Evolutionary conservation across 2,329 filamentous ascomycete species (phyloP).

Genomic region (Xylariales sp.): DNA sequence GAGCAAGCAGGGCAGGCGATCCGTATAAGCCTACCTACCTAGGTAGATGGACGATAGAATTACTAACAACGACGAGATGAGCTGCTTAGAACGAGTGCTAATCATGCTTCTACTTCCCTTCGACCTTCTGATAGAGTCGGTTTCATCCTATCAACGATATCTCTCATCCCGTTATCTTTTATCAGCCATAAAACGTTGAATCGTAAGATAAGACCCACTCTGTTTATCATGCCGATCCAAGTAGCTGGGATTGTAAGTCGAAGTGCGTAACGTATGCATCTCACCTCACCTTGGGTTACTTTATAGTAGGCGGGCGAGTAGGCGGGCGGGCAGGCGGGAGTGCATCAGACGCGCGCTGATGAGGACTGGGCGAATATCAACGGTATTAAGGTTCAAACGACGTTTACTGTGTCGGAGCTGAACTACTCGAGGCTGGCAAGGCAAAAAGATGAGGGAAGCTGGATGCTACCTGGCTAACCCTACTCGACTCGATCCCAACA

Average conservation of each 20-base stretch:
- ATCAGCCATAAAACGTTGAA: neutral
- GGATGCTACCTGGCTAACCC: conserved; percentile 10
- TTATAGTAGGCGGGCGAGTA: too few species aligned
- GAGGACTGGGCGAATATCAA: neutral
- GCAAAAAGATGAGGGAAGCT: neutral
- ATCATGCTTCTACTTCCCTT: neutral
- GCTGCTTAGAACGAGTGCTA: neutral
- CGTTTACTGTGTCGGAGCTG: neutral
- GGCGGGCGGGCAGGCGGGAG: too few species aligned
- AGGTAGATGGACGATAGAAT: neutral
- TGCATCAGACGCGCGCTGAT: neutral
- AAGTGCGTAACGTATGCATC: too few species aligned
- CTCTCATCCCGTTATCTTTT: too few species aligned
- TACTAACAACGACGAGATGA: neutral
- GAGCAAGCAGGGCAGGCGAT: too few species aligned
- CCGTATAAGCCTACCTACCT: too few species aligned
- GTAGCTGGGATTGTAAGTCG: conserved; percentile 24
- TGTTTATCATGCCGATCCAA: conserved; percentile 10
- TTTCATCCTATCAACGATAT: too few species aligned
- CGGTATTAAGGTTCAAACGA: too few species aligned
- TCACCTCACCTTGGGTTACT: too few species aligned
- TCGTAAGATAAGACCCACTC: conserved; percentile 8
- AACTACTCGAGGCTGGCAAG: conserved; percentile 10
- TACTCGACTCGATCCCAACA: neutral
- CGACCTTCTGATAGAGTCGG: too few species aligned